Evolutionary conservation across 768 basidiomycete genomes (phyloP).

Genomic region (Lentinus brumalis): DNA sequence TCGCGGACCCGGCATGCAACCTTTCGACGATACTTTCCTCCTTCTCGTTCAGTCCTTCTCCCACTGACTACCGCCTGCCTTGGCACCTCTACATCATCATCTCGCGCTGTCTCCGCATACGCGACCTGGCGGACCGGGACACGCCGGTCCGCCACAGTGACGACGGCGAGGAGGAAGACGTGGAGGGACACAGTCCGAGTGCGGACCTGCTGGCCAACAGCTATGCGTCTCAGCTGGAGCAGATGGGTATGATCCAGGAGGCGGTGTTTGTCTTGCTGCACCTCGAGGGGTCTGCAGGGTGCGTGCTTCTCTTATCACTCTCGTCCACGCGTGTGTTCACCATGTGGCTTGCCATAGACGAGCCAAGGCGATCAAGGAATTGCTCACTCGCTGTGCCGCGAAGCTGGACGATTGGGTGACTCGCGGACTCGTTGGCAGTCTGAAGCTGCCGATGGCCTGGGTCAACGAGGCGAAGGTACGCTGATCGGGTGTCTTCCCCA

Average conservation of each 20-base stretch:
- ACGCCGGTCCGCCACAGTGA: constrained; percentile 37
- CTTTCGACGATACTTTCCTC: constrained; percentile 72
- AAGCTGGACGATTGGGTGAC: constrained; percentile 73
- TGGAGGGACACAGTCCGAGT: constrained; percentile 78
- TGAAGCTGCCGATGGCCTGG: constrained; percentile 85
- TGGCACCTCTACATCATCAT: constrained; percentile 95
- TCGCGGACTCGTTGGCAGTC: constrained; percentile 68
- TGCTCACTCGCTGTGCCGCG: constrained; percentile 70
- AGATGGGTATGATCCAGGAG: constrained; percentile 77
- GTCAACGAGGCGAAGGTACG: constrained; percentile 85
- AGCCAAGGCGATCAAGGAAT: constrained; percentile 77
- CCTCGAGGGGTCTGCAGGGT: constrained; percentile 81
- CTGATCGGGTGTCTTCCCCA: not conserved
- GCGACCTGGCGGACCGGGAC: constrained; percentile 87
- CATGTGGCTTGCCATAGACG: constrained; percentile 51
- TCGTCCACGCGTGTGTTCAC: not conserved
- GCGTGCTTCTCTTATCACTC: constrained; percentile 27
- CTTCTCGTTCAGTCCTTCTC: constrained; percentile 71
- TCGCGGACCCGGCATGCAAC: constrained; percentile 70
- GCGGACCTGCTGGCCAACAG: constrained; percentile 82
- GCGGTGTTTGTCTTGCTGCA: constrained; percentile 90
- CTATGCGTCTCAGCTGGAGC: constrained; percentile 88
- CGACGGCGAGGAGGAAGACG: constrained; percentile 39
- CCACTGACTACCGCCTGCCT: constrained; percentile 78
- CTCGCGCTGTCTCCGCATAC: constrained; percentile 76